Percentiles rank a stretch among this genome's conserved stretches.
phyloP scores from a whole-genome alignment of 331 rosid genomes.

The Saraca asoca region DNA sequence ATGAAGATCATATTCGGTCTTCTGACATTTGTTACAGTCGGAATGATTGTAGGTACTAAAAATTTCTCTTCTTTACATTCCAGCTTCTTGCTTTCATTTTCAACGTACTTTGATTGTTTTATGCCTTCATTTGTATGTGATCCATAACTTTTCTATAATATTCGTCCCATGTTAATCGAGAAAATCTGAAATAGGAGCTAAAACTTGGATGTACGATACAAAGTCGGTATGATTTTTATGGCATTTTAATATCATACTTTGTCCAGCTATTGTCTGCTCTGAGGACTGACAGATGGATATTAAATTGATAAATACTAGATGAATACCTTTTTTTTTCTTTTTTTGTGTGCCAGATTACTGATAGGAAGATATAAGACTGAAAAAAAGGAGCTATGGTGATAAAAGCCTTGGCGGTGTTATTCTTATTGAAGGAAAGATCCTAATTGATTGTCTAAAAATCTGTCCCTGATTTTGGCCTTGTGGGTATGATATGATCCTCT shows the following conservation, averaged over 20 bases:
- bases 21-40: constrained; percentile 85
- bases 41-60: constrained; percentile 77
- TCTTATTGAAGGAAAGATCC: neutral
- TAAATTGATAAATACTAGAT: too few relatives aligned
- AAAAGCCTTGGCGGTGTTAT: neutral
- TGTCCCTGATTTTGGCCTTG: neutral
- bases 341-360: neutral
- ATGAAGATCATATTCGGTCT: constrained; percentile 86
- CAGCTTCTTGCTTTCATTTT: neutral
- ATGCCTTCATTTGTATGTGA: neutral
- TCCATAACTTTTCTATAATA: neutral
- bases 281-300: too few relatives aligned
- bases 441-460: neutral
- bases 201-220: neutral
- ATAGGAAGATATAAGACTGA: neutral
- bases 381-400: neutral
- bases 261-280: neutral
- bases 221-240: neutral
- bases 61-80: neutral
- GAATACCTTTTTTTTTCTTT: neutral
- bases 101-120: neutral
- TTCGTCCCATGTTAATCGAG: neutral
- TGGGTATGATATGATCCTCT: neutral
- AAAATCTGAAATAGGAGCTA: neutral
- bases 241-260: neutral